Conservation (phyloP, 768 basidiomycete species). For the Suillus ampliporus region DNA sequence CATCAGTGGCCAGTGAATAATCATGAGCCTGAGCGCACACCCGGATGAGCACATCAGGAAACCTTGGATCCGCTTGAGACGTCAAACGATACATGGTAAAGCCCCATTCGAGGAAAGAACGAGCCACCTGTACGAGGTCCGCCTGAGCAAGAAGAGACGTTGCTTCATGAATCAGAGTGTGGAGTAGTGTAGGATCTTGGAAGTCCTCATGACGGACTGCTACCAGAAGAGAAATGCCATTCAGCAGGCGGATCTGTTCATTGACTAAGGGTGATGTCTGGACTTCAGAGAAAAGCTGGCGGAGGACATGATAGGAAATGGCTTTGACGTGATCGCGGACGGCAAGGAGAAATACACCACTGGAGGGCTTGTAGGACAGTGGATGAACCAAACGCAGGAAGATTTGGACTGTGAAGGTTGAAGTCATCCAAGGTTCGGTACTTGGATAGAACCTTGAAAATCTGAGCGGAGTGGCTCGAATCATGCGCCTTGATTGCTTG, state of each 20-base stretch:
- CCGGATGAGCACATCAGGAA: conserved; percentile 74
- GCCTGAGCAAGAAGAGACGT: conserved; percentile 66
- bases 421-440: conserved; percentile 57
- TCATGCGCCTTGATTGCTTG: conserved; percentile 45
- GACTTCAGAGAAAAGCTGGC: conserved; percentile 70
- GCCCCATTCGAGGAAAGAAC: conserved; percentile 82
- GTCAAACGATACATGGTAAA: conserved; percentile 56
- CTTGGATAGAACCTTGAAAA: conserved; percentile 57
- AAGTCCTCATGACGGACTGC: conserved; percentile 63
- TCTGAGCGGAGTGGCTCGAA: conserved; percentile 42
- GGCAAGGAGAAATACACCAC: conserved; percentile 59
- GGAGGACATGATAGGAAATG: conserved; percentile 78
- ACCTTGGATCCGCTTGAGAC: conserved; percentile 50
- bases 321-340: conserved; percentile 53
- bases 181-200: conserved; percentile 62
- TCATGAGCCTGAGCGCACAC: conserved; percentile 66
- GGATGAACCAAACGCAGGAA: conserved; percentile 59
- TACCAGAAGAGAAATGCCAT: conserved; percentile 76
- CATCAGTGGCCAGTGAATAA: conserved; percentile 44
- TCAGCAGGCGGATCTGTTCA: conserved; percentile 79
- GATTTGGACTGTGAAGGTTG: conserved; percentile 64
- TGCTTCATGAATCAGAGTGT: conserved; percentile 70
- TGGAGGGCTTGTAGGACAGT: conserved; percentile 59
- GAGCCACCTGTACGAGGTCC: conserved; percentile 70
- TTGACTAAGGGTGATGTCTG: conserved; percentile 76